A percentile compares a stretch with the other conserved stretches of the same genome.
Conservation (phyloP, 2,329 filamentous ascomycete species). For the Aspergillus neotritici region DNA sequence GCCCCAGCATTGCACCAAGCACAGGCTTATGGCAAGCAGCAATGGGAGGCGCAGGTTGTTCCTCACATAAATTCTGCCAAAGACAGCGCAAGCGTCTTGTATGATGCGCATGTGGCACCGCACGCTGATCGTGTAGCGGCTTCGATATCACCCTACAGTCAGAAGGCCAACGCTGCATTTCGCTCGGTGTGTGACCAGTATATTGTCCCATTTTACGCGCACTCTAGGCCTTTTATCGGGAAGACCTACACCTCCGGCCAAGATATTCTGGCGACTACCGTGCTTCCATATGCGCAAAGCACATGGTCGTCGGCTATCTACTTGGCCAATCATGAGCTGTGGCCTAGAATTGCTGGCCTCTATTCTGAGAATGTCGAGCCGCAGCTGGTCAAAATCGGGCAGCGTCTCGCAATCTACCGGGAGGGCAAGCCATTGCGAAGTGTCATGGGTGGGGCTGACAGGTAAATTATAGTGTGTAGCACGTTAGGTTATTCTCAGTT, state of each 20-base stretch:
- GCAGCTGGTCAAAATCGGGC: conserved; percentile 84
- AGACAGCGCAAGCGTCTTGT: conserved; percentile 56
- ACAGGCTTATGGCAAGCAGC: conserved; percentile 58
- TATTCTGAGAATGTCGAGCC: conserved; percentile 94
- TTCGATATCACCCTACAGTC: conserved; percentile 65
- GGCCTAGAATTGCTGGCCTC: conserved; percentile 72
- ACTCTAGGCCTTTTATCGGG: conserved; percentile 66
- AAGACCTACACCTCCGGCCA: conserved; percentile 63
- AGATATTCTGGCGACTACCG: conserved; percentile 61
- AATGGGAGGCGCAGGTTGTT: conserved; percentile 74
- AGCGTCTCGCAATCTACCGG: conserved; percentile 66
- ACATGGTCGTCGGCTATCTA: conserved; percentile 62
- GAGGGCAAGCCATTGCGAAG: conserved; percentile 59
- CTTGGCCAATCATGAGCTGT: conserved; percentile 71
- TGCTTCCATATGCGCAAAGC: conserved; percentile 66
- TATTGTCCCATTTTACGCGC: conserved; percentile 68
- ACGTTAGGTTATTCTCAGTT: background rate
- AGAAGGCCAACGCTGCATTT: conserved; percentile 59
- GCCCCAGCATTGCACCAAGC: conserved; percentile 66
- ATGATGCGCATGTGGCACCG: conserved; percentile 66
- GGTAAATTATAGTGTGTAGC: conserved; percentile 21
- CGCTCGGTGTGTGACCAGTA: conserved; percentile 41
- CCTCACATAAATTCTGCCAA: conserved; percentile 67
- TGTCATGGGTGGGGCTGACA: conserved; percentile 51
- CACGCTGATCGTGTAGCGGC: conserved; percentile 60